A percentile compares a stretch with the other conserved stretches of the same genome.
phyloP scores from a whole-genome alignment of 345 rosid species.

The Brassica incana region DNA sequence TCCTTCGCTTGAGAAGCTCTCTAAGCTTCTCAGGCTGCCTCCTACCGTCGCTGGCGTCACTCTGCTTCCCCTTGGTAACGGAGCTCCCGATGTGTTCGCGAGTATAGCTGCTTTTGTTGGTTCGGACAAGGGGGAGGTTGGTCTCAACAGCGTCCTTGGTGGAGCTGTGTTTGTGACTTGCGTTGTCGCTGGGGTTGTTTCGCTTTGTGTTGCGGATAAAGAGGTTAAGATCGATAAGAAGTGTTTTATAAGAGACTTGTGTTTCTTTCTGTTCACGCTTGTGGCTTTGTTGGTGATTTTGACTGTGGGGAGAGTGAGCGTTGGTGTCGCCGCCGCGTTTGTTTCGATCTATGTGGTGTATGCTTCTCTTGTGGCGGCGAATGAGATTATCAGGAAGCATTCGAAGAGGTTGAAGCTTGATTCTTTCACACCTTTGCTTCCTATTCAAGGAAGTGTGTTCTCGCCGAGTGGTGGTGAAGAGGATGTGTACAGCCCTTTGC shows the following conservation, averaged over 20 bases:
- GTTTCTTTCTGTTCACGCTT: conserved; percentile 68
- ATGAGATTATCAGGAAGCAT: conserved; percentile 80
- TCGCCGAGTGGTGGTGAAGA: conserved; percentile 48
- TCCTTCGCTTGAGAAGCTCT: conserved; percentile 68
- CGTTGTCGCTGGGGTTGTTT: conserved; percentile 73
- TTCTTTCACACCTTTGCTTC: conserved; percentile 52
- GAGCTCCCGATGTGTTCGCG: conserved; percentile 89
- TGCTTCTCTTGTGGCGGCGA: conserved; percentile 79
- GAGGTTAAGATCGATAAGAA: conserved; percentile 60
- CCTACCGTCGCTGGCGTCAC: conserved; percentile 88
- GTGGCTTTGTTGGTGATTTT: conserved; percentile 57
- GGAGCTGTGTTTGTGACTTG: conserved; percentile 82
- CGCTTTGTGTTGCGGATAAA: conserved; percentile 44
- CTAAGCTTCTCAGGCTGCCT: conserved; percentile 67
- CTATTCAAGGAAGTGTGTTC: conserved; percentile 54
- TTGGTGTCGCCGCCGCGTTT: conserved; percentile 59
- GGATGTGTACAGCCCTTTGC: conserved; percentile 55
- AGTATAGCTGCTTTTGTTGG: conserved; percentile 82
- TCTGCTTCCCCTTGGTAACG: conserved; percentile 80
- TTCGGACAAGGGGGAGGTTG: conserved; percentile 58
- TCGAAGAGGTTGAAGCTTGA: conserved; percentile 51
- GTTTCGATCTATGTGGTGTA: conserved; percentile 66
- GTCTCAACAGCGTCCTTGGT: conserved; percentile 78
- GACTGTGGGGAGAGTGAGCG: conserved; percentile 48
- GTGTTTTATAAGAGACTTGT: conserved; percentile 71